Conservation (phyloP, 805 yeast species). For the Saturnispora silvae region DNA sequence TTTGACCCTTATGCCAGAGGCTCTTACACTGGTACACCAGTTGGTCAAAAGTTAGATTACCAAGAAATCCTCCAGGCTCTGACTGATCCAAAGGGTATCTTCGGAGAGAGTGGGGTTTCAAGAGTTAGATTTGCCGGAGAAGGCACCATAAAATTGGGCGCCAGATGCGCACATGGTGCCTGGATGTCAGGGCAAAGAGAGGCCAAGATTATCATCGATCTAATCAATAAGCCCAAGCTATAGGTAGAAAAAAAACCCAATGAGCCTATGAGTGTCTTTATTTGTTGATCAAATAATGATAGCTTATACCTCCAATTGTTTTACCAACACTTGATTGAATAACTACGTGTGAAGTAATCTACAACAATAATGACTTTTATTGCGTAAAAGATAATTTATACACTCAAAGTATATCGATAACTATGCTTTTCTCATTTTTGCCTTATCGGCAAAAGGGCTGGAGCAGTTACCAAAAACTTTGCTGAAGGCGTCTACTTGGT, state of each 20-base stretch:
- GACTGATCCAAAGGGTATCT: slow-evolving; percentile 30
- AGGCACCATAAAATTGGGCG: slow-evolving; percentile 39
- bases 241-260: too few relatives aligned
- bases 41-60: slow-evolving; percentile 18
- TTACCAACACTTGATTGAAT: too few relatives aligned
- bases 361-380: too few relatives aligned
- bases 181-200: slow-evolving; percentile 41
- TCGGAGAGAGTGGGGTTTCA: slow-evolving; percentile 22
- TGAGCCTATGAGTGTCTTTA: too few relatives aligned
- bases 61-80: slow-evolving; percentile 28
- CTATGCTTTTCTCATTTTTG: too few relatives aligned
- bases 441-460: too few relatives aligned
- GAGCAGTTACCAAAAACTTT: too few relatives aligned
- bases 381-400: too few relatives aligned
- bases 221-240: slow-evolving; percentile 19
- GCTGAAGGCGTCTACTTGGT: too few relatives aligned
- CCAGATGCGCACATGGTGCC: slow-evolving; percentile 53
- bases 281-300: too few relatives aligned
- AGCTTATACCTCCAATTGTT: too few relatives aligned
- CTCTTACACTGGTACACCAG: slow-evolving; percentile 27
- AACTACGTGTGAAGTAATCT: too few relatives aligned
- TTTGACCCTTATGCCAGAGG: slow-evolving; percentile 42
- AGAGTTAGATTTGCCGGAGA: slow-evolving; percentile 49
- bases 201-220: slow-evolving; percentile 23
- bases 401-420: not conserved